phyloP scores from a whole-genome alignment of 495 filamentous ascomycete species.

The Neurospora africana region DNA sequence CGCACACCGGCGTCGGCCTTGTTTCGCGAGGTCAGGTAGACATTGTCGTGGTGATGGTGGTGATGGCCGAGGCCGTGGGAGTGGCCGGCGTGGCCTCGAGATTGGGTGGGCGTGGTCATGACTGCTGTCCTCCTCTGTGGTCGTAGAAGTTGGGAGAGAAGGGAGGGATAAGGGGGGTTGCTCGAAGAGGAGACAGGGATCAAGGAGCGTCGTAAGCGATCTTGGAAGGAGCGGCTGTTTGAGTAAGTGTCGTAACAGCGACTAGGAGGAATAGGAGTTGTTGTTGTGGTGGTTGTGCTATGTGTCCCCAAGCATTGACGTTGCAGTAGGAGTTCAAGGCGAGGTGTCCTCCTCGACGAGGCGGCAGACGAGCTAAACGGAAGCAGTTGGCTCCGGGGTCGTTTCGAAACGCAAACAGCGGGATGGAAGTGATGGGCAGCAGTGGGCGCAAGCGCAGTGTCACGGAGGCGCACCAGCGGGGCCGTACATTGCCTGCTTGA shows the following conservation, averaged over 20 bases:
- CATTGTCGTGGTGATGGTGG: constrained; percentile 73
- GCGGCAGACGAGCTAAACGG: constrained; percentile 15
- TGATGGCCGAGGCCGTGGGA: constrained; percentile 29
- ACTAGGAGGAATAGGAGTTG: not conserved
- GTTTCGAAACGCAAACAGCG: constrained; percentile 3
- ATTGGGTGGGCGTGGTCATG: constrained; percentile 21
- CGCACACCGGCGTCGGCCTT: constrained; percentile 89
- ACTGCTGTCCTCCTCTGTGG: constrained; percentile 6
- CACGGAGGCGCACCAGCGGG: constrained; percentile 22
- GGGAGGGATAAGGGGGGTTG: constrained; percentile 6
- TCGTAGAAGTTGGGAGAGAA: constrained; percentile 2
- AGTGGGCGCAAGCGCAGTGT: constrained; percentile 14
- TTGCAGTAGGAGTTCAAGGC: constrained; percentile 2
- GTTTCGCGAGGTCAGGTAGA: constrained; percentile 77
- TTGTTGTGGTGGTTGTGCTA: not conserved
- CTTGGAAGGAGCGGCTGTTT: constrained; percentile 13
- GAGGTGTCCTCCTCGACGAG: constrained; percentile 8
- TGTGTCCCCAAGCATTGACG: not conserved
- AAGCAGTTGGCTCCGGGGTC: constrained; percentile 9
- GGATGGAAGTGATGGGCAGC: constrained; percentile 9
- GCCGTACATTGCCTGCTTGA: constrained; percentile 10
- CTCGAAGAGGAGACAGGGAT: constrained; percentile 6
- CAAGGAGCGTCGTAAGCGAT: constrained; percentile 10
- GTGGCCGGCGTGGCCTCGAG: constrained; percentile 39
- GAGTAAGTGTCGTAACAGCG: constrained; percentile 26